Base-by-base conservation (phyloP, 2,329 filamentous ascomycete species). In the Zalaria obscura region DNA sequence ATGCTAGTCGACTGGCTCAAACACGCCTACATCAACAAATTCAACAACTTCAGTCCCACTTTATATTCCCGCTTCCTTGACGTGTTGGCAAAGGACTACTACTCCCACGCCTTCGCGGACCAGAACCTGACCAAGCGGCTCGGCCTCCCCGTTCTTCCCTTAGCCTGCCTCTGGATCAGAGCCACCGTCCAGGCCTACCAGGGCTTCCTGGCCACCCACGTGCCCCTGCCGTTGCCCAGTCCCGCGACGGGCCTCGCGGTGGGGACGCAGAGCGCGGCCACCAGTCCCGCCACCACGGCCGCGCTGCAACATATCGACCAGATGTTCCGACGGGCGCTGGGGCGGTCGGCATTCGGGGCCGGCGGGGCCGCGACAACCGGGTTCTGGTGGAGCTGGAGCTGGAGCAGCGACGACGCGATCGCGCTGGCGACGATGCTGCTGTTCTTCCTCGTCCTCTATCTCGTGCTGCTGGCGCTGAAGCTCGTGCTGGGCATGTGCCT, bases 1-100 rank as follows among this genome's bases (percentile, higher is more conserved):
- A 95, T 95, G 80, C 66, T 94, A 5, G 91, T 98, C 2, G 91
- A 98, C 62, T 88, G 84, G 75, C 75, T 95, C 59, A 98, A 98
- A 61, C 93, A 98, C 57, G 86, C 86, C 25, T 98, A 96, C 58
- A 93, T 98, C 58, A 88, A 80, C 57, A 98, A 98, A 58, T 98
- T 98, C 67, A 98, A 98, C 69, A 94, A 93, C 52, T 87, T 88
- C 50, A 89, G 91, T 48, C 91, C 91, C 3, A 76, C 75, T 5
- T 83, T 98, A 42, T 98, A 98, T 59, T 75, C 78, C 40, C 78
- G 87, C 25, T 94, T 91, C 56, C 73, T 96, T 10, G 93, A 98
- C 55, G 84, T 98, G 4, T 67, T 98, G 5, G 88, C 87, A 50
- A 96, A 96, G 60, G 91, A 98, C 59, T 98, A 98, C 63, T 98